Base-by-base conservation (phyloP, 1,284 basidiomycete species). In the Malassezia equina region DNA sequence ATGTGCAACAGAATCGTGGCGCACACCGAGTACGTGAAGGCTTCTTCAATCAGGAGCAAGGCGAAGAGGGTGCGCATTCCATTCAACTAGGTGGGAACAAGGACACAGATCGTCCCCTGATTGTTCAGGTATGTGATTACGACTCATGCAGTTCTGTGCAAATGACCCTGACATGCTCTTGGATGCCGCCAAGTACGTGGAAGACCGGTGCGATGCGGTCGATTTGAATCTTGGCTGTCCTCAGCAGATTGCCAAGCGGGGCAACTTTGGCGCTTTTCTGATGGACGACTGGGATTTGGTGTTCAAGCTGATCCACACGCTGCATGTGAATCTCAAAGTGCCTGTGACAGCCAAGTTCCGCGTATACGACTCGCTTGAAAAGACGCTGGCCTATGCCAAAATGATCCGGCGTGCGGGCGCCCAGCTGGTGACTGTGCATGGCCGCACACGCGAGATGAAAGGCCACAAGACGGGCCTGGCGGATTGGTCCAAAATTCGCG, bases 271-370 rank as follows among this genome's bases (percentile, higher is more conserved):
- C 0, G 82, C 85, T 1, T 96, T 87, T 77, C 74, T 98, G 43
- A 88, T 90, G 79, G 91, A 96, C 59, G 89, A 96, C 51, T 95
- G 90, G 90, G 83, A 86, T 9, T 74, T 94, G 46, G 70, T 74
- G 44, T 73, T 71, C 23, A 9, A 21, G 2, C 49, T 74, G 24
- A 69, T 72, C 60, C 68, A 71, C 49, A 64, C 41, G 4, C 58
- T 67, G 46, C 90, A 96, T 74, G 75, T 79, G 49, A 86, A 93
- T 65, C 81, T 96, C 3, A 80, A 81, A 0, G 79, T 95, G 11
- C 93, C 94, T 0, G 89, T 96, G 0, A 96, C 90, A 0, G 93
- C 90, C 46, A 98, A 98, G 75, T 94, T 95, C 76, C 82, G 94
- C 8, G 84, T 94, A 1, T 96, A 93, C 75, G 82, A 86, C 2